A percentile compares a stretch with the other conserved stretches of the same genome.
Conservation (phyloP, 1,139 yeast genomes). For the Wickerhamomyces sp. region DNA sequence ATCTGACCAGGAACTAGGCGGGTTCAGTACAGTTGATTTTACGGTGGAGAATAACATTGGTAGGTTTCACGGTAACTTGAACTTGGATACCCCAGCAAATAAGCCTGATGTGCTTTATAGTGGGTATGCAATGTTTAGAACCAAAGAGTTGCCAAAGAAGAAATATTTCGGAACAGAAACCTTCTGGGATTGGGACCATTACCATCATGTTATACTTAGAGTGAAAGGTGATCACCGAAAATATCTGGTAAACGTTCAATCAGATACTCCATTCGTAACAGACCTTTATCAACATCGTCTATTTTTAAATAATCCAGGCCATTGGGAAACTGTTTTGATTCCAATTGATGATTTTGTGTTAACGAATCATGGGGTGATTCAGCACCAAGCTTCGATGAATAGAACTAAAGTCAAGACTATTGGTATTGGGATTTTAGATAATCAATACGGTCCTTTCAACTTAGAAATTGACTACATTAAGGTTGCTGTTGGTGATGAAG, state of each 20-base stretch:
- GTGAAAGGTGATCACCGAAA: conserved; percentile 74
- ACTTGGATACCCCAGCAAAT: conserved; percentile 68
- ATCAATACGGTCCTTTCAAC: conserved; percentile 72
- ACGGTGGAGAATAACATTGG: conserved; percentile 40
- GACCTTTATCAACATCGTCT: conserved; percentile 82
- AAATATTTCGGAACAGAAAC: conserved; percentile 30
- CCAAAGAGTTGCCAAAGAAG: conserved; percentile 46
- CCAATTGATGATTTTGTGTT: conserved; percentile 76
- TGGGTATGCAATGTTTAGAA: conserved; percentile 87
- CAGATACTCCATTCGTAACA: conserved; percentile 72
- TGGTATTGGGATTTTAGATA: conserved; percentile 77
- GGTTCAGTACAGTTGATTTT: conserved; percentile 64
- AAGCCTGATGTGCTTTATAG: conserved; percentile 65
- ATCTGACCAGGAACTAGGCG: conserved; percentile 73
- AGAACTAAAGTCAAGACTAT: conserved; percentile 64
- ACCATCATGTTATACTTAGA: conserved; percentile 56
- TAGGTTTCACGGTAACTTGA: conserved; percentile 67
- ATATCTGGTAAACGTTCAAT: conserved; percentile 76
- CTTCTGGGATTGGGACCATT: conserved; percentile 63
- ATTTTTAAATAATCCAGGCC: conserved; percentile 67
- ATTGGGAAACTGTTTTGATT: conserved; percentile 81
- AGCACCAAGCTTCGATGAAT: conserved; percentile 63
- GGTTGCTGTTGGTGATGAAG: conserved; percentile 56
- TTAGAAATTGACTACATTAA: conserved; percentile 71
- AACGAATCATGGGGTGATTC: conserved; percentile 80